A percentile compares a stretch with the other conserved stretches of the same genome.
Conservation (phyloP, 768 basidiomycete genomes). For the Tephrocybe sp. region DNA sequence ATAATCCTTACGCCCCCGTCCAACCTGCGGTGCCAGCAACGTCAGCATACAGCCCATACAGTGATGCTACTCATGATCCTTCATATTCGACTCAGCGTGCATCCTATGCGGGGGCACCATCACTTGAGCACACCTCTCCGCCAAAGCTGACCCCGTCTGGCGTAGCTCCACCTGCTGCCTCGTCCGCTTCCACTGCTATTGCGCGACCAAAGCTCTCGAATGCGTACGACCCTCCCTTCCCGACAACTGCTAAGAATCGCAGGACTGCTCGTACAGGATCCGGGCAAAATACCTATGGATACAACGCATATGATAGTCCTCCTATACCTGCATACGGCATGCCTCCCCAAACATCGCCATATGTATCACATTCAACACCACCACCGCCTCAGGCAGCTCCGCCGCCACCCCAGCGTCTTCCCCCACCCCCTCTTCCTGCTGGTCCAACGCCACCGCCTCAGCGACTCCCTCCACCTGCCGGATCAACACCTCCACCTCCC, state of each 20-base stretch:
- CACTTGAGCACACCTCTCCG: constrained; percentile 3
- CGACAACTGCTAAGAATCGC: constrained; percentile 42
- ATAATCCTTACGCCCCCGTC: constrained; percentile 26
- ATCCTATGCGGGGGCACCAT: constrained; percentile 13
- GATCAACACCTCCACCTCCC: neutral
- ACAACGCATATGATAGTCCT: constrained; percentile 23
- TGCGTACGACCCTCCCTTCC: constrained; percentile 78
- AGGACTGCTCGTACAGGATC: constrained; percentile 20
- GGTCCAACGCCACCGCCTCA: constrained; percentile 6
- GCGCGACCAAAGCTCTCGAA: constrained; percentile 64
- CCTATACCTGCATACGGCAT: constrained; percentile 9
- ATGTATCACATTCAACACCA: constrained; percentile 11
- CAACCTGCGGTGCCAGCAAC: constrained; percentile 5
- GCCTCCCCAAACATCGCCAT: constrained; percentile 11
- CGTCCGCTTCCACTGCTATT: constrained; percentile 41
- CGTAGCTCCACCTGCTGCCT: constrained; percentile 26
- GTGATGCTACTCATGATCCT: constrained; percentile 14
- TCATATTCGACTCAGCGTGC: constrained; percentile 18
- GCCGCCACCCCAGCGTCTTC: constrained; percentile 6
- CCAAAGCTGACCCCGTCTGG: constrained; percentile 4
- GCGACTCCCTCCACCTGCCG: constrained; percentile 4
- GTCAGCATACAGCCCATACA: constrained; percentile 15
- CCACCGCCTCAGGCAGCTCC: constrained; percentile 1
- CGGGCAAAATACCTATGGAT: constrained; percentile 19
- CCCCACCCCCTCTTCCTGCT: constrained; percentile 3